Percentiles rank a stretch among this genome's conserved stretches.
Evolutionary conservation across 176 grass and related monocot genomes (phyloP).

Genomic region (Aegilops speltoides): DNA sequence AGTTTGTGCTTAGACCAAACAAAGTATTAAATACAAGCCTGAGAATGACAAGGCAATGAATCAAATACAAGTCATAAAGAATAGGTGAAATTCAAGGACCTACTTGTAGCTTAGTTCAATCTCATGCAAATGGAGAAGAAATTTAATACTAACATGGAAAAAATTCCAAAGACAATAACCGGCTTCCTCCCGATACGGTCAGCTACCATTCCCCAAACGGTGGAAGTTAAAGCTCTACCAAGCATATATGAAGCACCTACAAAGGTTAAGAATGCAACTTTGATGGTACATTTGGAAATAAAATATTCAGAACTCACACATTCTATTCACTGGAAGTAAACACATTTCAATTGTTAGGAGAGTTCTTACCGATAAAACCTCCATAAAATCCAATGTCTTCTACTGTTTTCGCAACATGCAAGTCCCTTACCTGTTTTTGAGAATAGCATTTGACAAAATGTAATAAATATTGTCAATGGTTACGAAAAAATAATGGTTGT

Average conservation of each 20-base stretch:
- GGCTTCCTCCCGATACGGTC: constrained; percentile 77
- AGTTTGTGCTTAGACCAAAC: constrained; percentile 63
- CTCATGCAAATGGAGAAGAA: background rate
- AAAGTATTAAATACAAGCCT: constrained; percentile 73
- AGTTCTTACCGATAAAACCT: constrained; percentile 65
- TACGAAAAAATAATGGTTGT: too few species aligned
- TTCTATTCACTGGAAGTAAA: background rate
- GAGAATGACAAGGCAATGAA: background rate
- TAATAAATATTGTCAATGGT: background rate
- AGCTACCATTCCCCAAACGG: constrained; percentile 60
- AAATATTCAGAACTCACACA: background rate
- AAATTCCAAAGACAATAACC: constrained; percentile 48
- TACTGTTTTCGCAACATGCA: constrained; percentile 64
- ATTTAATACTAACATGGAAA: constrained; percentile 56
- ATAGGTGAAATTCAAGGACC: too few species aligned
- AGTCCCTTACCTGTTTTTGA: constrained; percentile 28
- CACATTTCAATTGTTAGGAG: too few species aligned
- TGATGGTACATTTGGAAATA: background rate
- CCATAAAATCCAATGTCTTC: constrained; percentile 89
- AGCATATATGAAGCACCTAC: constrained; percentile 75
- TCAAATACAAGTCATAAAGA: background rate
- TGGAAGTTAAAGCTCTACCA: constrained; percentile 66
- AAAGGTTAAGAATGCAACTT: background rate
- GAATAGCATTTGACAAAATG: too few species aligned
- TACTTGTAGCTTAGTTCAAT: background rate